These are phyloP conservation scores for Cucurbita pepo DNA, from an alignment of 306 rosid genomes.

Conservation along the genomic window DNA sequence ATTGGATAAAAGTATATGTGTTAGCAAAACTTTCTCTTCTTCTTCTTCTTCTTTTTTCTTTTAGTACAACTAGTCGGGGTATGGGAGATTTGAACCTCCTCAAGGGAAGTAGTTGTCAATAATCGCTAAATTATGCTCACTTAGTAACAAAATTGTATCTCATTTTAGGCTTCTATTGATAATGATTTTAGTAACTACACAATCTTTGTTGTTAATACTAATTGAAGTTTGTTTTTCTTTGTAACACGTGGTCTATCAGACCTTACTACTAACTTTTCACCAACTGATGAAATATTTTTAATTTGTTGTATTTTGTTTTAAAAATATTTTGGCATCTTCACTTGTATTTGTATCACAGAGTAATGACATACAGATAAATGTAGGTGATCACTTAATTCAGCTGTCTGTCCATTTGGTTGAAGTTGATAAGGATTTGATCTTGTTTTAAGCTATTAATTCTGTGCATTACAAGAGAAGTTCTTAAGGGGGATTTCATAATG, in stretches of 20 bases:
- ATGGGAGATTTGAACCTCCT: neutral
- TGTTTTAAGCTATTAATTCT: neutral
- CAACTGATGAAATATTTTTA: neutral
- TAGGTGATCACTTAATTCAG: neutral
- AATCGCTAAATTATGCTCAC: neutral
- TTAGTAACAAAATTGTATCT: neutral
- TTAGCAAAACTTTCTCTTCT: neutral
- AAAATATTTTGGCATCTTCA: neutral
- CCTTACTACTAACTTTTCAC: neutral
- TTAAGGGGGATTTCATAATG: neutral
- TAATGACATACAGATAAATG: neutral
- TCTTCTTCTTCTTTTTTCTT: too few relatives aligned
- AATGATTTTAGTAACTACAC: neutral
- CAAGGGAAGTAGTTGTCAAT: neutral
- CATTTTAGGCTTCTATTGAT: neutral
- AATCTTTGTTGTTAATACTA: neutral
- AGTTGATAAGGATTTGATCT: neutral
- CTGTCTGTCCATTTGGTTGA: neutral
- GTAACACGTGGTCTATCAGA: neutral
- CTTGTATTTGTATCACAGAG: neutral
- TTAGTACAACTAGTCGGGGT: neutral
- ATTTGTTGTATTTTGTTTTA: neutral
- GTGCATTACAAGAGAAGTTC: neutral
- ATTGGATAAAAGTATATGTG: neutral
- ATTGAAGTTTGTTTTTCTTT: neutral